Base-by-base conservation (phyloP, 2,329 filamentous ascomycete species). In the Hypoxylon sp. region DNA sequence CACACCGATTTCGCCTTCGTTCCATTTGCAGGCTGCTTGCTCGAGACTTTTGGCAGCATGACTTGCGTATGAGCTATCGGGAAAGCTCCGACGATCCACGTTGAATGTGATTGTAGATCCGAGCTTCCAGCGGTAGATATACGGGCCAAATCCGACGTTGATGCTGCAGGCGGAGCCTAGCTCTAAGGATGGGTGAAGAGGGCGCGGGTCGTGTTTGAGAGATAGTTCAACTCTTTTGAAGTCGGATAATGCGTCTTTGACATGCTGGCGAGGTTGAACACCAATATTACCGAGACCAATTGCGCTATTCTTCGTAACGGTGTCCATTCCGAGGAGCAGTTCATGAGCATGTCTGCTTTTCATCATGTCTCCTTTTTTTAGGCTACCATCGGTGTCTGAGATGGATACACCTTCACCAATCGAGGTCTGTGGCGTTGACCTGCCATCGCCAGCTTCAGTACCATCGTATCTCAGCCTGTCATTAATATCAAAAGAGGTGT, bases 21-120 rank as follows among this genome's bases (percentile, higher is more conserved):
- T 53, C 49, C 59, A 62, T 22, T 44, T 6, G 3, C n/a, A 2
- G 10, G 44, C 46, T 20, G 57, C 50, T 7, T 22, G 20, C 22
- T 54, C 22, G 19, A 59, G 49, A 13, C 56, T 22, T 6, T 3
- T 20, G 6, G 15, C 20, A 22, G 56, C 56, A 30, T 19, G 19
- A 11, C 1, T 22, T 2, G 56, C 56, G 4, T 26, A 34, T 1
- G 15, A 1, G 8, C 6, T 15, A 11, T 17, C 34, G 6, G 39
- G 34, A 26, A 62, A 56, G 17, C 53, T 62, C 1, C 2, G 2
- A 6, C 22, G 15, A 47, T 52, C 22, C n/a, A 48, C 17, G n/a
- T 56, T 56, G 20, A 20, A 61, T 26, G 28, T 56, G 34, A 61
- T 47, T 15, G 13, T 26, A 7, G 58, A 56, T 4, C 32, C 37